Evolutionary conservation across 2,329 filamentous ascomycete species (phyloP).

Genomic region (Cryphonectria carpinicola): DNA sequence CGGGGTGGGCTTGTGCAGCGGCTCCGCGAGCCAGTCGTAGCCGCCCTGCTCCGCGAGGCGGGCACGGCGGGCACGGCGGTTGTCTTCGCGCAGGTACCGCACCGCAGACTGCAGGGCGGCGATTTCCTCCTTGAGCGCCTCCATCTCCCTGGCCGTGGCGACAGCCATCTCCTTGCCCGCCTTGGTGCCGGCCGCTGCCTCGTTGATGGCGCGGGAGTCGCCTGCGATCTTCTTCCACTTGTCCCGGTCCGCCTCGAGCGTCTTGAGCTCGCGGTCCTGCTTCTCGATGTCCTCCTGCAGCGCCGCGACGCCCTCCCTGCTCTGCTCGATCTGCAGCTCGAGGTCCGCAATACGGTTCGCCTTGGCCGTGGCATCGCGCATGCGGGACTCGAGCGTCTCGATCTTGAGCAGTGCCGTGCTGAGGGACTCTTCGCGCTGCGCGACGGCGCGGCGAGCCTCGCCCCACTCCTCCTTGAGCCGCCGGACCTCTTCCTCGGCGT

Average conservation of each 20-base stretch:
- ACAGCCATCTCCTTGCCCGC: slow-evolving; percentile 69
- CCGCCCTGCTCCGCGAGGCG: slow-evolving; percentile 59
- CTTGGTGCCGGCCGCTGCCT: slow-evolving; percentile 50
- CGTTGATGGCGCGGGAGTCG: slow-evolving; percentile 61
- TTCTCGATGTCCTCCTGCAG: slow-evolving; percentile 68
- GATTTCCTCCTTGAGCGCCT: slow-evolving; percentile 71
- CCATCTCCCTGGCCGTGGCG: slow-evolving; percentile 73
- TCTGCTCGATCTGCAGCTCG: slow-evolving; percentile 61
- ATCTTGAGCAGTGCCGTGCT: slow-evolving; percentile 91
- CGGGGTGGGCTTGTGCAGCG: slow-evolving; percentile 54
- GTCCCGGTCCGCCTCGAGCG: slow-evolving; percentile 67
- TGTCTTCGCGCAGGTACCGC: slow-evolving; percentile 70
- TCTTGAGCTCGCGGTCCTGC: slow-evolving; percentile 68
- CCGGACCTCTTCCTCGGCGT: slow-evolving; percentile 83
- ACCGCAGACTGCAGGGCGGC: slow-evolving; percentile 66
- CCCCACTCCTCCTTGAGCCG: slow-evolving; percentile 79
- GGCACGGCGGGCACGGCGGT: slow-evolving; percentile 63
- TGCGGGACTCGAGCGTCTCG: slow-evolving; percentile 85
- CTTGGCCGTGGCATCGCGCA: slow-evolving; percentile 82
- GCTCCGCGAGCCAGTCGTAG: slow-evolving; percentile 67
- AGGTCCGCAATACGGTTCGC: slow-evolving; percentile 69
- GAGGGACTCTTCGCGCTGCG: slow-evolving; percentile 77
- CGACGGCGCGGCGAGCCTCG: slow-evolving; percentile 73
- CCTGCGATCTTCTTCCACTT: slow-evolving; percentile 74
- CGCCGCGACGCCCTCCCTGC: slow-evolving; percentile 53